These are phyloP conservation scores for Magnolia officinalis DNA, from an alignment of 164 flowering plant genomes.

Conservation along the genomic window DNA sequence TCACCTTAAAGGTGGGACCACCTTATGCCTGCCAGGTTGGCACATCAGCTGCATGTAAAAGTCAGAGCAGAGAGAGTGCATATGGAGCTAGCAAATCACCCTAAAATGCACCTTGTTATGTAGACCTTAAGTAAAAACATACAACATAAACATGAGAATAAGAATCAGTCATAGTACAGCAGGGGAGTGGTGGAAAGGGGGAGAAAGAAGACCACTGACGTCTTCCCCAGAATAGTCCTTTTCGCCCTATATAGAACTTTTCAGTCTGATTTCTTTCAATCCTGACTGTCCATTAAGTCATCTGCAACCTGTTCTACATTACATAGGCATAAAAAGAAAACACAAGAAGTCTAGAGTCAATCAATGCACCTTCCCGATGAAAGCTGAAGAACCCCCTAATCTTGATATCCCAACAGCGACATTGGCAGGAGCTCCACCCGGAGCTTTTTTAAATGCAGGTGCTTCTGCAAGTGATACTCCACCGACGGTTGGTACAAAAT, in stretches of 20 bases:
- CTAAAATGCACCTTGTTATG: too few species aligned
- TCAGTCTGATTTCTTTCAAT: too few species aligned
- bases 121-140: background rate
- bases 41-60: too few species aligned
- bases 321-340: background rate
- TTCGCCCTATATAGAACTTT: background rate
- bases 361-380: conserved; percentile 60
- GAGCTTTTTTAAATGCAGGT: conserved; percentile 58
- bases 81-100: too few species aligned
- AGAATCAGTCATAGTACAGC: background rate
- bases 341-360: background rate
- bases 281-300: background rate
- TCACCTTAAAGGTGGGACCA: too few species aligned
- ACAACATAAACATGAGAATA: background rate
- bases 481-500: conserved; percentile 57
- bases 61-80: too few species aligned
- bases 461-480: conserved; percentile 79
- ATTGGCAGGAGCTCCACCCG: conserved; percentile 87
- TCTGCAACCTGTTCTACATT: background rate
- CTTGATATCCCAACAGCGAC: conserved; percentile 66
- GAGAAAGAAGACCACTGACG: too few species aligned
- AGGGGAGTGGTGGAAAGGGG: too few species aligned
- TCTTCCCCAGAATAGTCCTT: too few species aligned
- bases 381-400: conserved; percentile 64
- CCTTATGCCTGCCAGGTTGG: too few species aligned